Base-by-base conservation (phyloP, 768 basidiomycete genomes). In the Nevesoporus exiguus region DNA sequence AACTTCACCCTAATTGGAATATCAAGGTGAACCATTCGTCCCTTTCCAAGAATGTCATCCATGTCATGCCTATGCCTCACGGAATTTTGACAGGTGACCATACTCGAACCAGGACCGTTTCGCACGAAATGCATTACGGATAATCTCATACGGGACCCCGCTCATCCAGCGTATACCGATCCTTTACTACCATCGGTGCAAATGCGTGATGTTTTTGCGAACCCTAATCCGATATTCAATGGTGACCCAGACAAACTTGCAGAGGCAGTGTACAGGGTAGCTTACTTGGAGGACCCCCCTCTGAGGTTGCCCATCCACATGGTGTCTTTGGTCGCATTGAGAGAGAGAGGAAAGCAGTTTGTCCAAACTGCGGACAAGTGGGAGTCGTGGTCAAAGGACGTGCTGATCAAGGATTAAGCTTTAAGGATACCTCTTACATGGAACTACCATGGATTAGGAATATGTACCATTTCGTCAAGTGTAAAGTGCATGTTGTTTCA, bases 1-100 rank as follows among this genome's bases (percentile, higher is more conserved):
- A 58, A 21, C 49, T 66, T 43, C 7, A 55, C 21, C 65, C 64
- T 19, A n/a, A 43, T n/a, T 66, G 61, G 64, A 59, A 61, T 43
- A 63, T 66, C 46, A 58, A 63, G 43, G 59, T 59, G 51, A 52
- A 36, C 19, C 14, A 4, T 14, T 11, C 6, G 7, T 11, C 11
- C 24, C 21, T 19, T 11, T 33, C 24, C 5, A n/a, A 19, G 8
- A 14, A 21, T 30, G 4, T 29, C 30, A 15, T 22, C 34, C 9
- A 49, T 21, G 11, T 13, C 25, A 15, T 21, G 17, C 29, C 37
- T 29, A 15, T 15, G 14, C 4, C 10, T 27, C 13, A 22, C 30
- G 9, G 7, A 8, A 2, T 11, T 17, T 34, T 24, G 21, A 22
- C 36, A 55, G 54, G 15, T 55, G 8, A 58, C 37, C 29, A n/a